Evolutionary conservation across 2,329 filamentous ascomycete species (phyloP), one percentile per base, ranked within the genome.

Genomic region (Pseudogymnoascus sp.): DNA sequence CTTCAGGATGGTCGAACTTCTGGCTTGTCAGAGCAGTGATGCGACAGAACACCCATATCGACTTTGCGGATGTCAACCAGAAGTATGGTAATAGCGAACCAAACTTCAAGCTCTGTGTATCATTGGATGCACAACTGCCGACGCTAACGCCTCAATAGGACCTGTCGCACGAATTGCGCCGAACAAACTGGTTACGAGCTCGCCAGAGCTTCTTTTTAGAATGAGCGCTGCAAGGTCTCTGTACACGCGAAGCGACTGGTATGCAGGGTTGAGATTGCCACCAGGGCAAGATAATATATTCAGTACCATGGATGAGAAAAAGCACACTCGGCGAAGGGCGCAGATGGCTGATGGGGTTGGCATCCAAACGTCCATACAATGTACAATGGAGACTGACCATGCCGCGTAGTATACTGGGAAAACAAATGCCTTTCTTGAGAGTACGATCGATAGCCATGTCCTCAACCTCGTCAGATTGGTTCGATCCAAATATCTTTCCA

Each of bases 381-480:
- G 35, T 37, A 37, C 18, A 22, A 41, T 20, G 8, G 18, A 18
- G 60, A 43, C 47, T 62, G 60, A 60, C 58, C 9, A 38, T 59
- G 22, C 33, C 30, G 25, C 41, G 11, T 54, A 80, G 80, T 83
- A 82, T 63, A 73, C 78, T 14, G 79, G 77, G 11, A 80, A 78
- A 63, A 78, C 80, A 38, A 80, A 80, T 38, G 74, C 77, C 16
- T 68, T 64, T 7, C 63, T 78, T 18, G 75, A 77, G 63, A 62
- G 69, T n/a, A 70, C 72, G n/a, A 73, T 78, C 59, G 76, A 77
- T 54, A 60, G 63, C 12, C 73, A 73, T 28, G 70, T 77, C 11
- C 64, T 68, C 47, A 71, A 76, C 33, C 63, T 83, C 14, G 67
- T 82, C 9, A 66, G 74, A 1, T 72, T 84, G 2, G 74, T 84